Base-by-base conservation (phyloP, 805 yeast species). In the Saccharomycopsis capsularis region DNA sequence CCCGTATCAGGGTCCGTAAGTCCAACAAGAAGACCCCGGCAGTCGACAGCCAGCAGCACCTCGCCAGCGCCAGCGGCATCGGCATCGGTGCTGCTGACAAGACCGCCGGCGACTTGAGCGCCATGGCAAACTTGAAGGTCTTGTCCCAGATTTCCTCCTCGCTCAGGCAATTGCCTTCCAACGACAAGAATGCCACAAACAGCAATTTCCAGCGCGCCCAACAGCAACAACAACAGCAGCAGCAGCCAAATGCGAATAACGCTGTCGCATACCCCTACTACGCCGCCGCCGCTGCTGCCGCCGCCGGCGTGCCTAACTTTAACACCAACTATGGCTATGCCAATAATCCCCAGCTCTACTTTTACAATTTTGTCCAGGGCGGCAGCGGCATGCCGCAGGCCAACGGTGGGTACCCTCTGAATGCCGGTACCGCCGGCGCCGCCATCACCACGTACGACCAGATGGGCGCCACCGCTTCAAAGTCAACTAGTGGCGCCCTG, bases 21-120 rank as follows among this genome's bases (percentile, higher is more conserved):
- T 34, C 44, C 7, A 76, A 82, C 60, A 96, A 34, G 19, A 29
- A 29, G 13, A 29, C 11, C 32, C 13, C 13, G 32, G n/a, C 6
- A 11, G 19, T 34, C n/a, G 38, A 34, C n/a, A 6, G 18, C 5
- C 32, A 27, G 13, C 19, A 41, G 7, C 18, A 27, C 2, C 13
- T 22, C 27, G 27, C n/a, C 11, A 19, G 27, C 7, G 21, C 23
- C 27, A 19, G 15, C 18, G 24, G 27, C 3, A 41, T 13, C n/a
- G 27, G 24, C 36, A 21, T n/a, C 11, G 16, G 16, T 3, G 19
- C 21, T 16, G 24, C n/a, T 19, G 21, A 11, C 24, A 25, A 4
- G 25, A 27, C 6, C 9, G 22, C 15, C 27, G 35, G 27, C 15
- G 44, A 30, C 15, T 21, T 16, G 11, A 29, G 44, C 24, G 19